Percentiles rank a stretch among this genome's conserved stretches.
Conservation (phyloP, 2,329 filamentous ascomycete species). For the Fusarium sp. region DNA sequence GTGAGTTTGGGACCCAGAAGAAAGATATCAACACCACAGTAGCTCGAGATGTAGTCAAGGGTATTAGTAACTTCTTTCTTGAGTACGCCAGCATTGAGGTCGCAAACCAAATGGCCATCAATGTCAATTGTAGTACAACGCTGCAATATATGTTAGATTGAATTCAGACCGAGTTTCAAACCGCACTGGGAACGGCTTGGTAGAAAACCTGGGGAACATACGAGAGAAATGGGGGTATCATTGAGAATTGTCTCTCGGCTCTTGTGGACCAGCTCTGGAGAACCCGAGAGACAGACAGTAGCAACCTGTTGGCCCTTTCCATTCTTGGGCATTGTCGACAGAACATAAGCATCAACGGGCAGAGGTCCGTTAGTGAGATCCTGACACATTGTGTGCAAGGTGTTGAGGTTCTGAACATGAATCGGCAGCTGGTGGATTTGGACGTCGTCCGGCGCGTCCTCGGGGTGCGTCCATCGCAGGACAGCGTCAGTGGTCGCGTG, state of each 20-base stretch:
- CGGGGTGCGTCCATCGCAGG: slow-evolving; percentile 92
- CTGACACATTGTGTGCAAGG: slow-evolving; percentile 81
- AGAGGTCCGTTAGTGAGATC: slow-evolving; percentile 78
- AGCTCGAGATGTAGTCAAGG: slow-evolving; percentile 86
- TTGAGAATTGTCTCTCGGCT: slow-evolving; percentile 91
- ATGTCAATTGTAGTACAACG: slow-evolving; percentile 94
- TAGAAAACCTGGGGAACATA: slow-evolving; percentile 62
- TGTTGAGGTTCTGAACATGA: slow-evolving; percentile 86
- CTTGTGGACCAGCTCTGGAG: slow-evolving; percentile 87
- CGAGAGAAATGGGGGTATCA: slow-evolving; percentile 90
- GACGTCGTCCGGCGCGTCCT: slow-evolving; percentile 84
- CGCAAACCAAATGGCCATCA: slow-evolving; percentile 89
- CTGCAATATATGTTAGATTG: slow-evolving; percentile 59
- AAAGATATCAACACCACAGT: slow-evolving; percentile 96
- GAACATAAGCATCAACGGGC: slow-evolving; percentile 85
- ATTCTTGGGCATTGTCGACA: slow-evolving; percentile 82
- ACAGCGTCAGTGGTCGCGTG: slow-evolving; percentile 91
- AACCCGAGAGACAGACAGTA: slow-evolving; percentile 90
- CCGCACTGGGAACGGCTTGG: background rate
- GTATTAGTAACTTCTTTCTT: slow-evolving; percentile 83
- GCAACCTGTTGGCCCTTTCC: slow-evolving; percentile 76
- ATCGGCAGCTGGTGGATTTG: slow-evolving; percentile 92
- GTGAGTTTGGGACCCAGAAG: slow-evolving; percentile 89
- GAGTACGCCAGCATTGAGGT: slow-evolving; percentile 73
- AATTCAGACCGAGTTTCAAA: background rate